Percentiles rank a stretch among this genome's conserved stretches.
These are phyloP conservation scores for Erodium maritimum DNA, from an alignment of 345 rosid genomes.

Conservation along the genomic window DNA sequence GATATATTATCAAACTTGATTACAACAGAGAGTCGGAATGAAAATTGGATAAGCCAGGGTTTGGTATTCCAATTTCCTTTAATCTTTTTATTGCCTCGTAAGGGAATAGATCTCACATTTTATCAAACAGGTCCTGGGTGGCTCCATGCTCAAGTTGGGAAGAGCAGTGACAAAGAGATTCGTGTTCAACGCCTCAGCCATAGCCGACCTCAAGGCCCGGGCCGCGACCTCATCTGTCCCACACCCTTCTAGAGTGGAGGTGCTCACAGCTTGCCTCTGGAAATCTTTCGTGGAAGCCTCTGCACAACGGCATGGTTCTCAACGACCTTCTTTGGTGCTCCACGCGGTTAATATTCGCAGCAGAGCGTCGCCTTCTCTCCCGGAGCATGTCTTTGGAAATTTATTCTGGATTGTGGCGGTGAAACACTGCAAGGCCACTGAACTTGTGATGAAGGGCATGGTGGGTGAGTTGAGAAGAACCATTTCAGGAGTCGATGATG, in stretches of 20 bases:
- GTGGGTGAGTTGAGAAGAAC: too few relatives aligned
- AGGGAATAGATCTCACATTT: too few relatives aligned
- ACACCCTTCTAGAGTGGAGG: background rate
- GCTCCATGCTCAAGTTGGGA: background rate
- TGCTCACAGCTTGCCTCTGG: background rate
- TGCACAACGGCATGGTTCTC: background rate
- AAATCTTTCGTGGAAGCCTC: background rate
- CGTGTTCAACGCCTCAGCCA: background rate
- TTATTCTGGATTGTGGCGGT: background rate
- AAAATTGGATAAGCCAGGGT: too few relatives aligned
- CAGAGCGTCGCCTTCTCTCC: slow-evolving; percentile 8
- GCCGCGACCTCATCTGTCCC: background rate
- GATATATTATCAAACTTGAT: too few relatives aligned
- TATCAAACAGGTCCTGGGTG: too few relatives aligned
- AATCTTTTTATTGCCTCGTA: too few relatives aligned
- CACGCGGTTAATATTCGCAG: slow-evolving; percentile 6
- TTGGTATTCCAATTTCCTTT: too few relatives aligned
- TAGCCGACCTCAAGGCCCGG: background rate
- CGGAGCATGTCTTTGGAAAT: slow-evolving; percentile 8
- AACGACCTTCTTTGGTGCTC: background rate
- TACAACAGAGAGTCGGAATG: too few relatives aligned
- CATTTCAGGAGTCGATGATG: too few relatives aligned
- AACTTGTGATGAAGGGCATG: too few relatives aligned
- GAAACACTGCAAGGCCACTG: background rate
- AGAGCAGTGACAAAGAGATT: background rate